Base-by-base conservation (phyloP, 2,329 filamentous ascomycete genomes). In the Neodidymelliopsis sp. region DNA sequence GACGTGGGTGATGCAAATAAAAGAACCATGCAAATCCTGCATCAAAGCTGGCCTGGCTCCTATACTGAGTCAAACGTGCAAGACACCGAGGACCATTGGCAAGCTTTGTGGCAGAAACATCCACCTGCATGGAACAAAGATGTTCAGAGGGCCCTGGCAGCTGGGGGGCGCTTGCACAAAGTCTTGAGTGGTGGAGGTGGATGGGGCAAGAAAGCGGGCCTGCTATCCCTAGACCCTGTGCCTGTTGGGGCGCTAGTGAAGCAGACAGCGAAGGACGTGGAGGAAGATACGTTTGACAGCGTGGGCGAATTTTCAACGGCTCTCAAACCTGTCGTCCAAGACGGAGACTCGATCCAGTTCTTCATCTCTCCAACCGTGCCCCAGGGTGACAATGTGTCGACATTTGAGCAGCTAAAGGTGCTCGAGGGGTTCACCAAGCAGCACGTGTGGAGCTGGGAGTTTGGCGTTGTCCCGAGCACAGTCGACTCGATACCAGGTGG, bases 151-250 rank as follows among this genome's bases (percentile, higher is more conserved):
- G 60, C 66, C 6, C n/a, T 71, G 4, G 29, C 37, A 3, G 29
- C 45, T 27, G 73, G 75, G 19, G 74, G 69, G 15, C 71, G 73
- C 34, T 63, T 82, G n/a, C 73, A 76, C 57, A 74, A 73, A 42
- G 72, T 77, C 80, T 83, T 92, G 55, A 91, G 89, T 62, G 90
- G 90, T 4, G 90, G 90, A 34, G 90, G 90, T 30, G 90, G 90
- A 15, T 95, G 90, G 90, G 90, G 90, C 12, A 78, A 82, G 46
- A 94, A 93, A 69, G 85, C 88, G 61, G 90, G 90, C 0, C 75
- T 95, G 0, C 75, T 95, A 3, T 90, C 90, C 5, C 78, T 95
- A 4, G 90, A 94, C 63, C 89, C 90, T 2, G 53, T 60, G 19
- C 49, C 63, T 20, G 8, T 45, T 13, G 40, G 47, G 13, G 15